Evolutionary conservation across 2,329 filamentous ascomycete species (phyloP), one percentile per base, ranked within the genome.

Genomic region (Aspergillus melleus): DNA sequence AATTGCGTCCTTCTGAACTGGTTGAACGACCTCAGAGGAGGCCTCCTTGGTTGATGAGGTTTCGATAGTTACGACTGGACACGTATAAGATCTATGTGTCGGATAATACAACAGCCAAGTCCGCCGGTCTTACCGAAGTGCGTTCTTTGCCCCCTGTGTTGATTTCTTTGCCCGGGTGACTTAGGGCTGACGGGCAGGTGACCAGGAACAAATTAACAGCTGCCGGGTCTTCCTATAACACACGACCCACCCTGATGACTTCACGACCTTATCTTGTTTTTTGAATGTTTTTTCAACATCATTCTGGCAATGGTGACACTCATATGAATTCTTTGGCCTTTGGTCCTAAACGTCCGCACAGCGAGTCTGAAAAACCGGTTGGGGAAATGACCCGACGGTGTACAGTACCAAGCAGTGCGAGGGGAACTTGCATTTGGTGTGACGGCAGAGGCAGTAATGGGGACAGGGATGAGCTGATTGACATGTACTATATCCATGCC

Each of bases 31-130:
- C 32, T 19, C 12, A 12, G 9, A 19, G 39, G 29, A 24, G 20
- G 2, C 50, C 36, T 42, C 10, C 26, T 24, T 12, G 24, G 12
- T 47, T 59, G 19, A 59, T 19, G 19, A 52, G 44, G 12, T 6
- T 12, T 52, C 16, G 12, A 22, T 36, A 60, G 58, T 57, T 60
- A 56, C 54, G 58, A 16, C 22, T 60, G 54, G 58, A 60, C 50
- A 55, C 32, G 42, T 60, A 60, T 50, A 60, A 57, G 9, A 60
- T 60, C 29, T 60, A 60, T 36, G 14, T 60, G 46, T 49, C 44
- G 22, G 44, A 47, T 14, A 22, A n/a, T 30, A 39, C 19, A 16
- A 46, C 22, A 6, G 16, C 16, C 24, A 51, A 29, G 24, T 51
- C 49, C 14, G n/a, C 29, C 49, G 49, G 29, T n/a, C 49, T 51